These are phyloP conservation scores for Phytopythium kandeliae DNA, from an alignment of 352 stramenopile genomes.

Conservation along the genomic window DNA sequence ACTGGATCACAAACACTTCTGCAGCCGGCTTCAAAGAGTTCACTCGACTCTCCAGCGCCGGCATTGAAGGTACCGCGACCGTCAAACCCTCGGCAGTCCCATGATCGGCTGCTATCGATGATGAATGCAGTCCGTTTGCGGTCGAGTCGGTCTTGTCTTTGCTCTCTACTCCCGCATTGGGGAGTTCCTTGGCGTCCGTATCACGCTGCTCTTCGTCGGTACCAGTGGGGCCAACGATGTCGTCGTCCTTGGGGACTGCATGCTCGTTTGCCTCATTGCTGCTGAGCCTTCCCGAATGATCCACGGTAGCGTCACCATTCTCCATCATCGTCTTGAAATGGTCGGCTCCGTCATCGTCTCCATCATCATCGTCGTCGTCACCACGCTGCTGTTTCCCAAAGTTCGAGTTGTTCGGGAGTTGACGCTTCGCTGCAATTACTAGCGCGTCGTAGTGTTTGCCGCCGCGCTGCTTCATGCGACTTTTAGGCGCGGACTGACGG, in stretches of 20 bases:
- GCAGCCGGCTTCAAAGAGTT: constrained; percentile 3
- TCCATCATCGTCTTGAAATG: constrained; percentile 11
- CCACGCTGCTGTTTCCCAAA: constrained; percentile 41
- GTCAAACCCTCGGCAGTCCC: constrained; percentile 12
- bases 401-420: constrained; percentile 78
- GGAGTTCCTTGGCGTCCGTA: neutral
- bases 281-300: neutral
- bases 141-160: neutral
- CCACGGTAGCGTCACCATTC: neutral
- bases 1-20: constrained; percentile 48
- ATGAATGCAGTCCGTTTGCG: neutral
- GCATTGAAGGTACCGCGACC: constrained; percentile 4
- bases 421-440: constrained; percentile 65
- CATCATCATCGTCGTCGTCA: constrained; percentile 21
- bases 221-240: neutral
- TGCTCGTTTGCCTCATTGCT: neutral
- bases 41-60: constrained; percentile 1
- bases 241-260: neutral
- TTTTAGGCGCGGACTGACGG: constrained; percentile 65
- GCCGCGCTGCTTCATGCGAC: constrained; percentile 68
- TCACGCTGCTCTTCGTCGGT: neutral
- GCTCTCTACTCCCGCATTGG: neutral
- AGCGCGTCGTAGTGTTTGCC: constrained; percentile 68
- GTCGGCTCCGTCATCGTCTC: constrained; percentile 22
- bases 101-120: constrained; percentile 6